A percentile compares a stretch with the other conserved stretches of the same genome.
Conservation (phyloP, 805 yeast species). For the Priceomyces medius region DNA sequence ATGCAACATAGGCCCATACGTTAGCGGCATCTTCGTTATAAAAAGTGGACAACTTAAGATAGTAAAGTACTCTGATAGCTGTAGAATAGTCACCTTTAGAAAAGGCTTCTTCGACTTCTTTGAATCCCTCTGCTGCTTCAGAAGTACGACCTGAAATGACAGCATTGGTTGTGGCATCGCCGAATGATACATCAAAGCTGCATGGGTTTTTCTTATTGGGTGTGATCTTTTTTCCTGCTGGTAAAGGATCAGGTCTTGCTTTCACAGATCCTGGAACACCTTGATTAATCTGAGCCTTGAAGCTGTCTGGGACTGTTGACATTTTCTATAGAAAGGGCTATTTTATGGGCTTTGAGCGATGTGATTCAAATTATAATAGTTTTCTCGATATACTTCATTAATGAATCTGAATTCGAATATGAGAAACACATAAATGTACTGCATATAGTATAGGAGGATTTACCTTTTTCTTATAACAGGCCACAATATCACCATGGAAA, state of each 20-base stretch:
- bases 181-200: constrained; percentile 8
- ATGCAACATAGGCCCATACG: constrained; percentile 12
- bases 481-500: too few species aligned
- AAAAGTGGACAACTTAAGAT: constrained; percentile 10
- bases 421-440: background rate
- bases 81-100: constrained; percentile 7
- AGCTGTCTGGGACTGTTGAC: constrained; percentile 10
- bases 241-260: constrained; percentile 12
- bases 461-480: too few species aligned
- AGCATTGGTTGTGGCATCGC: constrained; percentile 8
- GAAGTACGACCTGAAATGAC: constrained; percentile 8
- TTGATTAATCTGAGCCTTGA: constrained; percentile 12
- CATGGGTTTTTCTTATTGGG: constrained; percentile 11
- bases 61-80: constrained; percentile 10
- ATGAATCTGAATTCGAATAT: background rate
- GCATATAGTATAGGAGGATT: too few species aligned
- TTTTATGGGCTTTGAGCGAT: too few species aligned
- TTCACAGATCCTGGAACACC: constrained; percentile 12
- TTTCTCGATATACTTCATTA: too few species aligned
- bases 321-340: too few species aligned
- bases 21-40: constrained; percentile 12
- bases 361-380: too few species aligned
- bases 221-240: constrained; percentile 11
- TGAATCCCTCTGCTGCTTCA: constrained; percentile 8
- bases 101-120: constrained; percentile 8